Percentiles rank a stretch among this genome's conserved stretches.
Conservation (phyloP, 164 flowering plant genomes). For the Amborella trichopoda region DNA sequence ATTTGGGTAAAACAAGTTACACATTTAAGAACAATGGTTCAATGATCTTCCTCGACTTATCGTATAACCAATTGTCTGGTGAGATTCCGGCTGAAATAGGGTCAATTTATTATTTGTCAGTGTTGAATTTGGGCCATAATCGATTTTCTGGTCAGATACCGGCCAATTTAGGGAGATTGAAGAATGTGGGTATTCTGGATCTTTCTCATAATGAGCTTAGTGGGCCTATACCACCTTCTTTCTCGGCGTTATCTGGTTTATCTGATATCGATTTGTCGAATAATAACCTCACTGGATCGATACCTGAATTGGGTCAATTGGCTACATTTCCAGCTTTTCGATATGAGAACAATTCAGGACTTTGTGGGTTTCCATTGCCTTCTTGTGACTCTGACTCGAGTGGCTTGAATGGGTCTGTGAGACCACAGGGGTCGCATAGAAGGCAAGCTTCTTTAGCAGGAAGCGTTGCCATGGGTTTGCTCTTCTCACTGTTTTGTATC, state of each 20-base stretch:
- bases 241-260: constrained; percentile 43
- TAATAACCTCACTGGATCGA: constrained; percentile 58
- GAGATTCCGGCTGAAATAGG: constrained; percentile 78
- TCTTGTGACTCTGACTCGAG: constrained; percentile 24
- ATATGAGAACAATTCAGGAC: constrained; percentile 63
- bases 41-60: constrained; percentile 82
- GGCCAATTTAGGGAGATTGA: constrained; percentile 44
- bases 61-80: constrained; percentile 59
- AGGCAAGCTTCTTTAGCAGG: constrained; percentile 65
- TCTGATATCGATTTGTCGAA: constrained; percentile 67
- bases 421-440: constrained; percentile 39
- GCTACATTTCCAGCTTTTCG: constrained; percentile 44
- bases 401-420: constrained; percentile 9
- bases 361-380: constrained; percentile 79
- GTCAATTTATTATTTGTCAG: constrained; percentile 40
- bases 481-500: constrained; percentile 71
- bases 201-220: constrained; percentile 59
- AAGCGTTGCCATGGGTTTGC: constrained; percentile 80
- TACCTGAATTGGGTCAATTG: constrained; percentile 68
- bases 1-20: constrained; percentile 45
- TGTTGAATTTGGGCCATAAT: constrained; percentile 86
- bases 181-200: constrained; percentile 53
- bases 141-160: constrained; percentile 70
- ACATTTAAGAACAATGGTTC: constrained; percentile 81
- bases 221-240: constrained; percentile 55